A percentile compares a stretch with the other conserved stretches of the same genome.
phyloP scores from a whole-genome alignment of 352 stramenopile species.

The Salisapilia sapeloensis region DNA sequence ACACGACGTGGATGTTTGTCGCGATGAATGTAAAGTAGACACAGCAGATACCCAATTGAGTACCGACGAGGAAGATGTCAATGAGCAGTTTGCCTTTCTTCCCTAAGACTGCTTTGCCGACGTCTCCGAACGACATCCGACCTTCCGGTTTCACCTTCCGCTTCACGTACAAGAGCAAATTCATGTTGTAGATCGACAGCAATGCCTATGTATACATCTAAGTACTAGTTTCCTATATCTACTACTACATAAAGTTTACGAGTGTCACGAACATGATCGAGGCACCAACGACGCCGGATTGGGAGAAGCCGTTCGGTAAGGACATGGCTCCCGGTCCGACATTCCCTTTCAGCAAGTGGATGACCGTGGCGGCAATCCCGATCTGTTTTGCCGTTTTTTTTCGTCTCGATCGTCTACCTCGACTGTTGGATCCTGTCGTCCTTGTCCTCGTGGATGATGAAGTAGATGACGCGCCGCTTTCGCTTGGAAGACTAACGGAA shows the following conservation, averaged over 20 bases:
- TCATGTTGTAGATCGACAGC: conserved; percentile 74
- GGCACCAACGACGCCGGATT: conserved; percentile 40
- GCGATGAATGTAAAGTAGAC: conserved; percentile 78
- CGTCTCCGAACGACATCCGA: conserved; percentile 54
- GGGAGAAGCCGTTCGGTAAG: conserved; percentile 57
- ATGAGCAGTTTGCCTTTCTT: conserved; percentile 44
- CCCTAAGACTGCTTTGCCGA: conserved; percentile 40
- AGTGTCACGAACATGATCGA: conserved; percentile 43
- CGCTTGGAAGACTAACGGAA: too few species aligned
- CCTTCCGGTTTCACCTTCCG: conserved; percentile 24
- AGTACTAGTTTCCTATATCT: too few species aligned
- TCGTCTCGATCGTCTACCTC: too few species aligned
- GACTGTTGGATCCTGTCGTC: too few species aligned
- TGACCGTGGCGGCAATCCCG: conserved; percentile 24
- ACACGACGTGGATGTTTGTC: conserved; percentile 61
- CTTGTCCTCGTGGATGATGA: too few species aligned
- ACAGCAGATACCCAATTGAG: conserved; percentile 65
- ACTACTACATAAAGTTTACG: too few species aligned
- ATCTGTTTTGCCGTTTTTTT: too few species aligned
- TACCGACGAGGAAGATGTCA: conserved; percentile 64
- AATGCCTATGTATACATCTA: conserved; percentile 16
- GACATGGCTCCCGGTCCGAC: conserved; percentile 67
- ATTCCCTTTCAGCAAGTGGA: conserved; percentile 64
- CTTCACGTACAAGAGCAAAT: conserved; percentile 57
- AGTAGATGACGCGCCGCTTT: too few species aligned